Evolutionary conservation across 2,329 filamentous ascomycete genomes (phyloP), one percentile per base, ranked within the genome.

Genomic region (Sporothrix schenckii): DNA sequence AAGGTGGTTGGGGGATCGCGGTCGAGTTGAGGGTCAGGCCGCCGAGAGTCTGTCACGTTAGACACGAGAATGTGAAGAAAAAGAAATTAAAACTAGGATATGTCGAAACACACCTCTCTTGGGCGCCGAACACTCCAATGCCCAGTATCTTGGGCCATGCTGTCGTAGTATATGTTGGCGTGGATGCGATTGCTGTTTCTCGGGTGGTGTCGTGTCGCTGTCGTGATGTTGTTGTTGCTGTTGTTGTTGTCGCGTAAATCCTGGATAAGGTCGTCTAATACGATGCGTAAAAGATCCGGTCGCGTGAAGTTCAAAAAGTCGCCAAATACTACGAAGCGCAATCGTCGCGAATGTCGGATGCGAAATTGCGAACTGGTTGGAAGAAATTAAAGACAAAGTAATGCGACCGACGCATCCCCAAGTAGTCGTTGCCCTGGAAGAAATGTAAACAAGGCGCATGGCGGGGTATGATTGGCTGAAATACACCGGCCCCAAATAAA

Each of bases 81-180:
- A 53, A 68, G 24, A 10, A 19, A 11, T 67, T 69, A 70, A 70
- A 72, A 60, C 71, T 52, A 67, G 66, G 47, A 54, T 54, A 5
- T 10, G 11, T 13, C n/a, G 61, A 58, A 30, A 66, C 74, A 80
- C 85, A 96, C 93, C 87, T 97, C 94, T 86, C 94, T 89, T 75
- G 92, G 91, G 78, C 94, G 91, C 81, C 93, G 93, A 79, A 96
- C 92, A 78, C 93, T 97, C 87, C 94, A 97, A 78, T 95, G 85
- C 77, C 91, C 92, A 72, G 89, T 88, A 77, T 96, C 92, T 83
- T 95, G 92, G 82, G 92, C 92, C 93, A 96, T 96, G 77, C 72
- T 84, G 80, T 70, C 47, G 70, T 65, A 5, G 44, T 63, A 47
- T 13, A 34, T 27, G 30, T 16, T 27, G 39, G 69, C n/a, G 65